Evolutionary conservation across 1,284 basidiomycete species (phyloP).

Genomic region (Cryptococcus amylolentus): DNA sequence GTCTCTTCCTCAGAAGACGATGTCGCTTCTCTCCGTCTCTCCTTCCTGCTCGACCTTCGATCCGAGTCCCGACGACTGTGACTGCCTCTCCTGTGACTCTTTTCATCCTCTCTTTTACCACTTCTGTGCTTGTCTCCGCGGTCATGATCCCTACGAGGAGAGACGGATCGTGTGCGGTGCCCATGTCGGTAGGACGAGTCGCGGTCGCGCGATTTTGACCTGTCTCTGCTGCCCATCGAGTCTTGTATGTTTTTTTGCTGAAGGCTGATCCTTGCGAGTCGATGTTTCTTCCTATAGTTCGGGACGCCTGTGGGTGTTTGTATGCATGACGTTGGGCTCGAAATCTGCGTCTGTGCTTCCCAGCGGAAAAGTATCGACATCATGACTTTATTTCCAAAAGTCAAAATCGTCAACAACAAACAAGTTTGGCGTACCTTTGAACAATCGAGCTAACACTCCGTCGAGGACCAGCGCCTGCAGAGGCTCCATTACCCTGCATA

Average conservation of each 20-base stretch:
- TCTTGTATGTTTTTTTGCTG: too few species aligned
- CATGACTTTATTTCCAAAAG: too few species aligned
- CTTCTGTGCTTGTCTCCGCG: neutral
- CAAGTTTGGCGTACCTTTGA: too few species aligned
- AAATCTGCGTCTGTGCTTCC: too few species aligned
- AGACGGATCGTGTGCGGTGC: neutral
- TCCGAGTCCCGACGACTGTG: neutral
- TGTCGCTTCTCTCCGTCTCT: conserved; percentile 4
- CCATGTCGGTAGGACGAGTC: conserved; percentile 1
- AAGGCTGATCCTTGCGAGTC: too few species aligned
- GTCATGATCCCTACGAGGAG: neutral
- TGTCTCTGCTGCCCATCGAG: neutral
- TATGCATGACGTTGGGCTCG: too few species aligned
- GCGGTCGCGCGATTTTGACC: conserved; percentile 2
- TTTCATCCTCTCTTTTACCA: conserved; percentile 4
- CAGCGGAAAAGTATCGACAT: too few species aligned
- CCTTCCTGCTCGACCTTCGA: conserved; percentile 2
- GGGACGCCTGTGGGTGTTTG: too few species aligned
- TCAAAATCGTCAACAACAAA: too few species aligned
- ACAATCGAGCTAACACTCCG: too few species aligned
- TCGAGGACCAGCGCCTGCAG: too few species aligned
- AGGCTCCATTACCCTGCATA: neutral
- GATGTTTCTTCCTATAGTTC: too few species aligned
- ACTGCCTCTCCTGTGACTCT: neutral
- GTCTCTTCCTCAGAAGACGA: conserved; percentile 28